Base-by-base conservation (phyloP, 2,329 filamentous ascomycete species). In the Colletotrichum abscissum region DNA sequence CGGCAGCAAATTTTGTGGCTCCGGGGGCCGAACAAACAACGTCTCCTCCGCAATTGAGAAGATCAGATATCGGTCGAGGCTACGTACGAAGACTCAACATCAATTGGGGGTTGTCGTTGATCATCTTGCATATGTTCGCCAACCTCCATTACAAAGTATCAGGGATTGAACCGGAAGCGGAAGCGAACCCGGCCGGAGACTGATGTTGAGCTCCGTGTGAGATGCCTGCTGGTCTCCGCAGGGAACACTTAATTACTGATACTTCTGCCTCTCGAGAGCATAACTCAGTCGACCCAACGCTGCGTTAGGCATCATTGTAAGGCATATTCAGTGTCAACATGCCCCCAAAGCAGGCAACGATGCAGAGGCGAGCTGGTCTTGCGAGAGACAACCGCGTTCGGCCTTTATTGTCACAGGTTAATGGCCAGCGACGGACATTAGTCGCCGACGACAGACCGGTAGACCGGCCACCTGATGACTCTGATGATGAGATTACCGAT, bases 321-420 rank as follows among this genome's bases (percentile, higher is more conserved):
- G 16, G 8, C 7, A 11, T 11, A n/a, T 42, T 30, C 22, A 9
- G 9, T 24, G 30, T 33, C 24, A 58, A 62, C 12, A 72, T 72
- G 69, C 30, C 55, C 19, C 30, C 19, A 24, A 30, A 57, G 16
- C 35, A 30, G 38, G 19, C 26, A 30, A 24, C 66, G n/a, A 58
- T 11, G 64, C 35, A 24, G 19, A 69, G 67, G 60, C 67, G 60
- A 42, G 9, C 16, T 19, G 67, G 62, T 9, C 22, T 70, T 28
- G 22, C 52, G 5, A 55, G 52, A 55, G 26, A 55, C 22, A 28
- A 26, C 52, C 52, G 22, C 22, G 26, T 28, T 22, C 52, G 22
- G 22, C 22, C 22, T 55, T 28, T 55, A 28, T 22, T 55, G 52
- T 24, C 22, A 28, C 52, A 55, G 52, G 52, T 55, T 14, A 55